These are phyloP conservation scores for Apodospora peruviana DNA, from an alignment of 495 filamentous ascomycete species.

Conservation along the genomic window DNA sequence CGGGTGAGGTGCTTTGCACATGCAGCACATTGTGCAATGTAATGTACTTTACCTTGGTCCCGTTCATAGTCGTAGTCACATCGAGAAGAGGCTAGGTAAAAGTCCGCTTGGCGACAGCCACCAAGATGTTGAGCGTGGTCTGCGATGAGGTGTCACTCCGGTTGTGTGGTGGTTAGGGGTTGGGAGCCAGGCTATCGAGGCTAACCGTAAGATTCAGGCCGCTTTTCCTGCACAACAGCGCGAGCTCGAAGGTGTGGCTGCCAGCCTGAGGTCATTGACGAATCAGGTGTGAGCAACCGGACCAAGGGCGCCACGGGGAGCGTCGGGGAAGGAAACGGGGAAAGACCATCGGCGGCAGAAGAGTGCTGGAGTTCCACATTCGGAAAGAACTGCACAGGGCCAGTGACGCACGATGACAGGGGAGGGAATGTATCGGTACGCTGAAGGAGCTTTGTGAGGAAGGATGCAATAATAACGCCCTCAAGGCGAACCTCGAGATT, in stretches of 20 bases:
- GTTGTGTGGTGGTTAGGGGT: background rate
- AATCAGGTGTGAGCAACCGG: slow-evolving; percentile 12
- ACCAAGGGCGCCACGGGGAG: background rate
- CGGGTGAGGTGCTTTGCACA: background rate
- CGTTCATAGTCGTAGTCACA: too few species aligned
- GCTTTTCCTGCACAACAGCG: slow-evolving; percentile 7
- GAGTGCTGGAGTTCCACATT: slow-evolving; percentile 9
- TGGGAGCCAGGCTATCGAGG: background rate
- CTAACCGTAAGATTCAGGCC: background rate
- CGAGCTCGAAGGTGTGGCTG: slow-evolving; percentile 10
- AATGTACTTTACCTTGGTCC: too few species aligned
- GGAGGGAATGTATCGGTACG: slow-evolving; percentile 1
- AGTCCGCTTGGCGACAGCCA: background rate
- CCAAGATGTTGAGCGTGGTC: background rate
- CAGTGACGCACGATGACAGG: slow-evolving; percentile 5
- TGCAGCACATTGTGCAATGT: too few species aligned
- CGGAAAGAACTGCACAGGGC: slow-evolving; percentile 8
- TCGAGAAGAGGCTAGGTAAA: background rate
- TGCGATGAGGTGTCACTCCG: background rate
- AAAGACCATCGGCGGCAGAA: background rate
- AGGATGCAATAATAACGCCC: too few species aligned
- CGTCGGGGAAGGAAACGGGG: background rate
- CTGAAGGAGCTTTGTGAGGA: background rate
- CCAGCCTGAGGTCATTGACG: slow-evolving; percentile 3
- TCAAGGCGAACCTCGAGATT: too few species aligned